phyloP scores from a whole-genome alignment of 805 yeast species.

The Wickerhamiella galacta region DNA sequence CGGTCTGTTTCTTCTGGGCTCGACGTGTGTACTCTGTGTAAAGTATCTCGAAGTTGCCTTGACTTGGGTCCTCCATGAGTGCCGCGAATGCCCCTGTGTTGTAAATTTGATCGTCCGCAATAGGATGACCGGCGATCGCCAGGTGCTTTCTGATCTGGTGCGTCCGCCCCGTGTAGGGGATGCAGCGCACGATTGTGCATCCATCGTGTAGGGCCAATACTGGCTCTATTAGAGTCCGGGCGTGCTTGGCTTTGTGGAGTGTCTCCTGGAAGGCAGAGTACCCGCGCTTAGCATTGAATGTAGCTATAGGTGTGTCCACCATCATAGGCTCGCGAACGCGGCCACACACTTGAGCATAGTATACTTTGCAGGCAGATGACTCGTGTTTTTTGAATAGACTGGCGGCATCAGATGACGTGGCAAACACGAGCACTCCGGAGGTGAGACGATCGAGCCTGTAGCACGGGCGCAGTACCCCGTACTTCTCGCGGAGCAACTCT shows the following conservation, averaged over 20 bases:
- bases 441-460: constrained; percentile 16
- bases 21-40: constrained; percentile 4
- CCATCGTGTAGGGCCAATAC: background rate
- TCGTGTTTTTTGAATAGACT: constrained; percentile 1
- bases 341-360: constrained; percentile 4
- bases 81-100: constrained; percentile 20
- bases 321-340: background rate
- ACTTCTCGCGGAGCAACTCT: constrained; percentile 9
- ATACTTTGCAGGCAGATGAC: constrained; percentile 2
- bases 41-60: constrained; percentile 7
- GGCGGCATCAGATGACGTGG: constrained; percentile 7
- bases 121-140: constrained; percentile 69
- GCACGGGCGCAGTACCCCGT: constrained; percentile 14
- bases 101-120: constrained; percentile 78
- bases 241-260: constrained; percentile 6
- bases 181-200: constrained; percentile 48
- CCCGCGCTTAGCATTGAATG: constrained; percentile 15
- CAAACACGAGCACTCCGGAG: constrained; percentile 16
- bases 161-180: constrained; percentile 79
- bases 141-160: constrained; percentile 91
- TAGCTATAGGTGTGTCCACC: constrained; percentile 9
- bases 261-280: constrained; percentile 7
- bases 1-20: constrained; percentile 9
- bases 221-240: constrained; percentile 8
- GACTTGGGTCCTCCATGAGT: constrained; percentile 8